Evolutionary conservation across 441 rosid species (phyloP).

Genomic region (Populus trichocarpa): DNA sequence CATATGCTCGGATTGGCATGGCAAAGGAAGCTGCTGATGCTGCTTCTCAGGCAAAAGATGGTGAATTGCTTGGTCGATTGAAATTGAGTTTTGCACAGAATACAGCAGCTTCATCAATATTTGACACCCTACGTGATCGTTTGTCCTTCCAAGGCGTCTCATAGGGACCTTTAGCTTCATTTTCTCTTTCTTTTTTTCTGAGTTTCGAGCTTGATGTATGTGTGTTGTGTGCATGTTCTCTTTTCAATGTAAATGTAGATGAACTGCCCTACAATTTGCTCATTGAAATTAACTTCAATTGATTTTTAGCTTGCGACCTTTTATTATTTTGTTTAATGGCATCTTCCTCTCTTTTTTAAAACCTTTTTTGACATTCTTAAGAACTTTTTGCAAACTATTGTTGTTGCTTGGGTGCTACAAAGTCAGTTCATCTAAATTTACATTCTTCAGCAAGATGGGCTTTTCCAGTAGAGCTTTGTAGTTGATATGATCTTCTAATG

Average conservation of each 20-base stretch:
- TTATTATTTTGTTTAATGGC: neutral
- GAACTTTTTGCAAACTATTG: too few relatives aligned
- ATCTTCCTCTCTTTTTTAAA: neutral
- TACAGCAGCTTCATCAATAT: slow-evolving; percentile 78
- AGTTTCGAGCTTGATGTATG: slow-evolving; percentile 14
- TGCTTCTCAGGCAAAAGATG: slow-evolving; percentile 96
- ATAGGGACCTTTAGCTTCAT: slow-evolving; percentile 18
- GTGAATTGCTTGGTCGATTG: slow-evolving; percentile 86
- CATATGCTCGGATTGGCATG: slow-evolving; percentile 94
- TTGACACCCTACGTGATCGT: slow-evolving; percentile 76
- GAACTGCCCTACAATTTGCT: neutral
- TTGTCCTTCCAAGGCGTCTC: slow-evolving; percentile 79
- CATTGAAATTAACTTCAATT: neutral
- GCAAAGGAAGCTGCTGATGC: slow-evolving; percentile 99
- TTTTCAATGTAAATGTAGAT: neutral
- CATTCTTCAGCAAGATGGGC: too few relatives aligned
- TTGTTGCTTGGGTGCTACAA: too few relatives aligned
- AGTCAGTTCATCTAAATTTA: too few relatives aligned
- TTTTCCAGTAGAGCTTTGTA: too few relatives aligned
- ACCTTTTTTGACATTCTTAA: neutral
- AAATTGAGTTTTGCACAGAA: slow-evolving; percentile 82
- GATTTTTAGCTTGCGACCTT: neutral
- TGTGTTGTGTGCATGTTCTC: neutral
- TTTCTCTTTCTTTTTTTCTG: neutral
- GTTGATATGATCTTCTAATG: too few relatives aligned